A percentile compares a stretch with the other conserved stretches of the same genome.
Conservation (phyloP, 2,329 filamentous ascomycete genomes). For the Ophiocordyceps camponoti-leonardi region DNA sequence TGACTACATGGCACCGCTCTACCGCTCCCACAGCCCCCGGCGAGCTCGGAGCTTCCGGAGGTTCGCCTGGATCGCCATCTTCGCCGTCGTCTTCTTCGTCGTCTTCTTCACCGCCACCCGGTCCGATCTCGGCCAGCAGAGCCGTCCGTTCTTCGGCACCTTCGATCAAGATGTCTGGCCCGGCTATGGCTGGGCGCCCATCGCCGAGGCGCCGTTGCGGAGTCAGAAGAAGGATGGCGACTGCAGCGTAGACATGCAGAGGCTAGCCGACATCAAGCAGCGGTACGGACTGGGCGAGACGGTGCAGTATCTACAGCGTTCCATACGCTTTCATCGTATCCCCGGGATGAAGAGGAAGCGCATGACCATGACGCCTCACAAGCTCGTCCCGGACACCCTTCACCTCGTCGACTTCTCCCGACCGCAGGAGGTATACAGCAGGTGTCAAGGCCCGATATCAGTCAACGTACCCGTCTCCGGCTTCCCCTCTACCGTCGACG, state of each 20-base stretch:
- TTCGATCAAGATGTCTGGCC: neutral
- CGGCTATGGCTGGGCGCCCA: neutral
- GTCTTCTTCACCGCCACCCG: neutral
- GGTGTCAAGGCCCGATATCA: constrained; percentile 30
- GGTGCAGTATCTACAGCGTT: constrained; percentile 31
- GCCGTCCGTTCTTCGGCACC: neutral
- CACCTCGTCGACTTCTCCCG: constrained; percentile 29
- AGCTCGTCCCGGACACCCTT: constrained; percentile 30
- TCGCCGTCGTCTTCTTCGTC: neutral
- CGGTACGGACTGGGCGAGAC: neutral
- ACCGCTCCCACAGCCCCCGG: neutral
- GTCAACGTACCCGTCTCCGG: constrained; percentile 33
- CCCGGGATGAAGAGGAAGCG: constrained; percentile 30
- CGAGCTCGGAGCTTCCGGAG: neutral
- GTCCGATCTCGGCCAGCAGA: neutral
- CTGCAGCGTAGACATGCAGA: neutral
- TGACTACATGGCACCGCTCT: neutral
- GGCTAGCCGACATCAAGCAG: neutral
- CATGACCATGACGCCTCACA: constrained; percentile 32
- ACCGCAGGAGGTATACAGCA: constrained; percentile 17
- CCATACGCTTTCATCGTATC: constrained; percentile 30
- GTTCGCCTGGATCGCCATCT: neutral
- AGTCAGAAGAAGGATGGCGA: neutral
- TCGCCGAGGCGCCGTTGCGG: neutral
- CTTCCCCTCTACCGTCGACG: constrained; percentile 30